phyloP scores from a whole-genome alignment of 2,329 filamentous ascomycete species.

The Calonectria pseudoreteaudii region DNA sequence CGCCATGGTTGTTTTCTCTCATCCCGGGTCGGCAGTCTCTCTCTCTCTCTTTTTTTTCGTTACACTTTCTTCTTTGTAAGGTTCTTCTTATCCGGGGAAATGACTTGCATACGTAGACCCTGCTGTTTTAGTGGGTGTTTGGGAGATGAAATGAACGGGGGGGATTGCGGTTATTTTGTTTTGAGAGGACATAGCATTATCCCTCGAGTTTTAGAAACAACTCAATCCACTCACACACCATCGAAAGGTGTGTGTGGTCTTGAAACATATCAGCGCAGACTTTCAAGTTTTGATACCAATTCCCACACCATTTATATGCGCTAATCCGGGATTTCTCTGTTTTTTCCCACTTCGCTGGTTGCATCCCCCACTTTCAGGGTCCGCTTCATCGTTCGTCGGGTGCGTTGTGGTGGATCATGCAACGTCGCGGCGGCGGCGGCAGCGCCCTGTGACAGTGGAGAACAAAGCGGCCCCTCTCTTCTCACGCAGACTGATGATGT shows the following conservation, averaged over 20 bases:
- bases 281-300: background rate
- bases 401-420: background rate
- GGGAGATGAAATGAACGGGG: background rate
- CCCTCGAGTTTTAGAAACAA: no score
- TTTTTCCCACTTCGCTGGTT: background rate
- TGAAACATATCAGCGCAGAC: background rate
- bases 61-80: background rate
- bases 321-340: background rate
- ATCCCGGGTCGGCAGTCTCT: background rate
- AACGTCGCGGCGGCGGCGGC: background rate
- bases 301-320: background rate
- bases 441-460: background rate
- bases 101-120: conserved; percentile 2
- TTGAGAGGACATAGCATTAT: no score
- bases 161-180: background rate
- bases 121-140: background rate
- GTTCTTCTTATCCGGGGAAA: background rate
- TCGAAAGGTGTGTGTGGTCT: background rate
- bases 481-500: background rate
- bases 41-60: background rate
- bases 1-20: background rate
- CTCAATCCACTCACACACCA: no score
- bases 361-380: background rate
- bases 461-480: background rate
- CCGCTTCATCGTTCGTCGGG: conserved; percentile 9